Evolutionary conservation across 2,329 filamentous ascomycete species (phyloP).

Genomic region (Huntiella savannae): DNA sequence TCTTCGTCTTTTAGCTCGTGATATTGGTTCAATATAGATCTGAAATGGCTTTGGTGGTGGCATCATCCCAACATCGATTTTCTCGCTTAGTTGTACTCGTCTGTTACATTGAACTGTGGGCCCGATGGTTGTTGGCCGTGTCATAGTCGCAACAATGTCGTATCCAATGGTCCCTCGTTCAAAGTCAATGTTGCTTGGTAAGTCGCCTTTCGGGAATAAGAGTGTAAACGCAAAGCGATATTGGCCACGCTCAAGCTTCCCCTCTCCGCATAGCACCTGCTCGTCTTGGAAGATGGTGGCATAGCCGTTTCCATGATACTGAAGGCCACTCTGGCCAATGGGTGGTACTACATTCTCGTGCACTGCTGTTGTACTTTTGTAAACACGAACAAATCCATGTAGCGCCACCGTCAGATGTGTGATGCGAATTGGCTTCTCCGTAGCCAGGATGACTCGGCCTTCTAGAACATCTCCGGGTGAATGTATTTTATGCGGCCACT

Average conservation of each 20-base stretch:
- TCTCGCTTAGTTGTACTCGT: constrained; percentile 62
- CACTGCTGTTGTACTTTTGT: constrained; percentile 45
- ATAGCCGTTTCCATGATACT: constrained; percentile 57
- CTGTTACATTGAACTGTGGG: constrained; percentile 64
- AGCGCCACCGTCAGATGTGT: constrained; percentile 64
- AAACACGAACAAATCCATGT: constrained; percentile 63
- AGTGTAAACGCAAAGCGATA: constrained; percentile 68
- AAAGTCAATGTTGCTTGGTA: constrained; percentile 94
- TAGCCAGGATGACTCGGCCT: constrained; percentile 52
- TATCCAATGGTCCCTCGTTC: constrained; percentile 88
- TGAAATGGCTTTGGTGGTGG: constrained; percentile 57
- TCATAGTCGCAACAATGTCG: constrained; percentile 74
- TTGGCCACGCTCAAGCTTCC: constrained; percentile 50
- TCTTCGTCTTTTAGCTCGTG: constrained; percentile 35
- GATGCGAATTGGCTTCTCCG: constrained; percentile 55
- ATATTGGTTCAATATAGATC: constrained; percentile 75
- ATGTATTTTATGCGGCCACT: constrained; percentile 63
- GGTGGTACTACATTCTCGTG: constrained; percentile 21
- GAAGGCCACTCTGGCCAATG: constrained; percentile 13
- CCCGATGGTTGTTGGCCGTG: constrained; percentile 68
- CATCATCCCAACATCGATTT: constrained; percentile 65
- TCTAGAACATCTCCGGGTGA: constrained; percentile 54
- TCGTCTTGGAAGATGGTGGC: constrained; percentile 73
- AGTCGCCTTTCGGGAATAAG: constrained; percentile 44
- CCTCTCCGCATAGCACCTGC: constrained; percentile 59